These are phyloP conservation scores for Rachicladosporium sp. DNA, from an alignment of 2,329 filamentous ascomycete species.

Conservation along the genomic window DNA sequence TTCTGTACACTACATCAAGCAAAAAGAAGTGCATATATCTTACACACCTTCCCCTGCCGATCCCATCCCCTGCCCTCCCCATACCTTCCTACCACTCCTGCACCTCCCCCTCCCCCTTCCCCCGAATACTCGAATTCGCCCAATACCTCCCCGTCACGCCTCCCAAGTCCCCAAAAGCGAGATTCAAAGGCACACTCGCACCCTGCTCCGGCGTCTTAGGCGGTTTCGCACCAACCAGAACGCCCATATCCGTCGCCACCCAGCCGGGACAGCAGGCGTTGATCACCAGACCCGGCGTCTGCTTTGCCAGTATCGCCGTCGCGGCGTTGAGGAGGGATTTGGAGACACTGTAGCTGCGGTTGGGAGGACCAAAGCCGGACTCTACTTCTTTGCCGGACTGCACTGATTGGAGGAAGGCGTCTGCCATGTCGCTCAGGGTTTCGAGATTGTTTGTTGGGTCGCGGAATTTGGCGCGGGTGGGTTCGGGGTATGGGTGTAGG, in stretches of 20 bases:
- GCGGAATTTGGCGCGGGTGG: conserved; percentile 17
- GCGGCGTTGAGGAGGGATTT: conserved; percentile 25
- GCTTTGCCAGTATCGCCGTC: conserved; percentile 20
- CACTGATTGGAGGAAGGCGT: conserved; percentile 10
- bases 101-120: conserved; percentile 19
- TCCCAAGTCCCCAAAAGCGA: conserved; percentile 24
- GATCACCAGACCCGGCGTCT: conserved; percentile 18
- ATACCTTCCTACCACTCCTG: conserved; percentile 16
- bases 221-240: conserved; percentile 17
- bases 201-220: conserved; percentile 25
- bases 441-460: conserved; percentile 10
- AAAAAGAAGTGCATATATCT: too few species aligned
- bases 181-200: conserved; percentile 22
- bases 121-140: conserved; percentile 23
- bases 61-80: conserved; percentile 19
- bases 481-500: conserved; percentile 18
- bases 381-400: conserved; percentile 10
- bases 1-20: too few species aligned
- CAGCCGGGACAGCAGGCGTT: conserved; percentile 29
- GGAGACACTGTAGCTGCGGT: conserved; percentile 22
- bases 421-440: conserved; percentile 19
- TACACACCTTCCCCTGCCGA: conserved; percentile 12
- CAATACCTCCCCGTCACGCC: conserved; percentile 25
- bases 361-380: conserved; percentile 17
- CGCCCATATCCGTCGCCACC: conserved; percentile 27